Evolutionary conservation across 108 stramenopile species (phyloP), one percentile per base, ranked within the genome.

Genomic region (Conticribra guillardii): DNA sequence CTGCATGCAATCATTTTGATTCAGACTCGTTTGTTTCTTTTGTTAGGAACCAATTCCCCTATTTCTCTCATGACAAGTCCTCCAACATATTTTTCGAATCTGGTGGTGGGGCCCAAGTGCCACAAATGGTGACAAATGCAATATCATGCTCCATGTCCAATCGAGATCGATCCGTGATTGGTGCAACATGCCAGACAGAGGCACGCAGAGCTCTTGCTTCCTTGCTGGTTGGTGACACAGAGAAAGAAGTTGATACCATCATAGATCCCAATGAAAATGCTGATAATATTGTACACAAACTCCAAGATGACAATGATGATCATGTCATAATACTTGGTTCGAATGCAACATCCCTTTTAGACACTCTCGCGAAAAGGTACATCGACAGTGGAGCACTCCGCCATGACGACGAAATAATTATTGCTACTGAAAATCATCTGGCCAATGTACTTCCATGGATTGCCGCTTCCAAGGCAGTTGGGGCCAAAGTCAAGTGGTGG

Each of bases 51-150:
- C 87, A 84, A 47, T 94, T 89, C 69, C 88, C 88, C 16, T 94
- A 83, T 70, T 94, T 86, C 59, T 74, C 76, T 27, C 26, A 80
- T n/a, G 18, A 49, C 3, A 46, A 16, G 9, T 14, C 7, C 27
- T 22, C 31, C 27, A 63, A 71, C 64, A 60, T 94, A 4, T 95
- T 91, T 68, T 84, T 92, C 52, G 94, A 95, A 54, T 92, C 89
- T 64, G 91, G 91, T 18, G 94, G 94, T 11, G 94, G 94, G 11
- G 66, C 91, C 0, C 94, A 95, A 65, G 91, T 93, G 22, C 88
- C 94, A 29, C 28, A 60, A 11, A 46, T 48, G 34, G 93, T 95
- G 4, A 66, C 79, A 24, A 71, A 83, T 64, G 60, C 75, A 22
- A 60, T 92, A 57, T n/a, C 28, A 0, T 41, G 31, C 18, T 83